phyloP scores from a whole-genome alignment of 805 yeast species.

The Cyberlindnera petersonii region DNA sequence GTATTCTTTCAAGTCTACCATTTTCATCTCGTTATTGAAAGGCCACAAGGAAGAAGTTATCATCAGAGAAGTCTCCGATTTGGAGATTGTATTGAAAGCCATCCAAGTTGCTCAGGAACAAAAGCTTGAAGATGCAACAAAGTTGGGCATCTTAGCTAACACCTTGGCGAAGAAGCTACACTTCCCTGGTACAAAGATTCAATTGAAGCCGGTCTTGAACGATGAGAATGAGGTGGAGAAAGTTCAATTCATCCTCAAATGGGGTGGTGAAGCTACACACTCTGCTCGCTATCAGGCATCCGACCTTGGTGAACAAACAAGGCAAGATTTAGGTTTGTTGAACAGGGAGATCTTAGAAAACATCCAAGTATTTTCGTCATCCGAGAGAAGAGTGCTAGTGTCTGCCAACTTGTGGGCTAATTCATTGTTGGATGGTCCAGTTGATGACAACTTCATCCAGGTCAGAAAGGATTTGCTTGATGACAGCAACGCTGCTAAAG shows the following conservation, averaged over 20 bases:
- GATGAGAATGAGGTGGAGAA: slow-evolving; percentile 76
- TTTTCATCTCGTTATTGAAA: slow-evolving; percentile 80
- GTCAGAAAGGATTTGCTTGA: slow-evolving; percentile 89
- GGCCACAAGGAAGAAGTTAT: slow-evolving; percentile 97
- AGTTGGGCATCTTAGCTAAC: slow-evolving; percentile 67
- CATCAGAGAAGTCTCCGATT: slow-evolving; percentile 82
- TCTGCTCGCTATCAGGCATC: slow-evolving; percentile 92
- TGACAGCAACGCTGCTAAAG: slow-evolving; percentile 97
- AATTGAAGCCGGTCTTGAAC: slow-evolving; percentile 81
- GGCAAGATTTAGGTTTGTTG: slow-evolving; percentile 84
- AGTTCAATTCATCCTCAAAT: slow-evolving; percentile 90
- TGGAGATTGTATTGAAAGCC: slow-evolving; percentile 80
- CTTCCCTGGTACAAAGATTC: slow-evolving; percentile 96
- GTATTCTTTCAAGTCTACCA: slow-evolving; percentile 85
- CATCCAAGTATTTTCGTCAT: slow-evolving; percentile 82
- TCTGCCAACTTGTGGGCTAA: slow-evolving; percentile 86
- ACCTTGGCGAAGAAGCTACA: slow-evolving; percentile 86
- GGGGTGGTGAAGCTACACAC: slow-evolving; percentile 99
- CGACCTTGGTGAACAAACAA: slow-evolving; percentile 92
- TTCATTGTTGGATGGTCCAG: slow-evolving; percentile 57
- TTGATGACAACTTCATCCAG: slow-evolving; percentile 74
- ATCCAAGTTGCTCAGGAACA: slow-evolving; percentile 77
- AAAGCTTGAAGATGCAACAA: slow-evolving; percentile 73
- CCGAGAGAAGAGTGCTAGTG: slow-evolving; percentile 91
- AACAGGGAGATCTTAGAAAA: slow-evolving; percentile 82